These are phyloP conservation scores for Neocatenulostroma microsporum DNA, from an alignment of 2,329 filamentous ascomycete genomes.

Conservation along the genomic window DNA sequence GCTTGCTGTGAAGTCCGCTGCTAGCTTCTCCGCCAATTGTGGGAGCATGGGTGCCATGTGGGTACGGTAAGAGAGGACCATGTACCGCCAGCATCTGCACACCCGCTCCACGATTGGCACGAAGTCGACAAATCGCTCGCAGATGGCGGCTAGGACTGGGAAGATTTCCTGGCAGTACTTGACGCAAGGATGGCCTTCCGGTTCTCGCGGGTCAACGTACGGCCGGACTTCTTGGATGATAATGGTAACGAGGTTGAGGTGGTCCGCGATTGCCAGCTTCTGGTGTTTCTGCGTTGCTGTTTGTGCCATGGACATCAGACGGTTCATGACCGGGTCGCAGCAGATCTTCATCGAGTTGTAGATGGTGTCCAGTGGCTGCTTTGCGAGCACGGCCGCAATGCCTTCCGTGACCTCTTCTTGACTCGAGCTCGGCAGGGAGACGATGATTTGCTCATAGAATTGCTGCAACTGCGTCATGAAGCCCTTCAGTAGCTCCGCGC, in stretches of 20 bases:
- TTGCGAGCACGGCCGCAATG: conserved; percentile 83
- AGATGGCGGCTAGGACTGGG: conserved; percentile 74
- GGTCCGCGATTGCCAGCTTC: conserved; percentile 86
- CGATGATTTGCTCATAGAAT: conserved; percentile 85
- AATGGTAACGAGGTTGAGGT: conserved; percentile 82
- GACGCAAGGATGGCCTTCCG: conserved; percentile 77
- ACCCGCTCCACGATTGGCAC: conserved; percentile 86
- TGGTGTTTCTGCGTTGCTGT: conserved; percentile 72
- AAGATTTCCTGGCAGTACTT: conserved; percentile 96
- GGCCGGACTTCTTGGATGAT: conserved; percentile 76
- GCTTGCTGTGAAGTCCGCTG: conserved; percentile 73
- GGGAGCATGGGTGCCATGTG: conserved; percentile 79
- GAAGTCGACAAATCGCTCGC: conserved; percentile 80
- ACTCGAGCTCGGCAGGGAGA: conserved; percentile 74
- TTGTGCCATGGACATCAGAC: conserved; percentile 81
- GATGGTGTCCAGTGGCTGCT: conserved; percentile 70
- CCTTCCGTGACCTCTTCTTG: conserved; percentile 96
- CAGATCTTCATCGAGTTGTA: conserved; percentile 85
- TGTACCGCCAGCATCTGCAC: conserved; percentile 91
- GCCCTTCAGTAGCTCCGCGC: conserved; percentile 72
- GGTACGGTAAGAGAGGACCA: conserved; percentile 91
- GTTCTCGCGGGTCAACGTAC: conserved; percentile 59
- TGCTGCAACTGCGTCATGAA: conserved; percentile 81
- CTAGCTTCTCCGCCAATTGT: conserved; percentile 79
- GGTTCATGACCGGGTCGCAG: conserved; percentile 79